Conservation (phyloP, 768 basidiomycete genomes). For the Mycena epipterygia region DNA sequence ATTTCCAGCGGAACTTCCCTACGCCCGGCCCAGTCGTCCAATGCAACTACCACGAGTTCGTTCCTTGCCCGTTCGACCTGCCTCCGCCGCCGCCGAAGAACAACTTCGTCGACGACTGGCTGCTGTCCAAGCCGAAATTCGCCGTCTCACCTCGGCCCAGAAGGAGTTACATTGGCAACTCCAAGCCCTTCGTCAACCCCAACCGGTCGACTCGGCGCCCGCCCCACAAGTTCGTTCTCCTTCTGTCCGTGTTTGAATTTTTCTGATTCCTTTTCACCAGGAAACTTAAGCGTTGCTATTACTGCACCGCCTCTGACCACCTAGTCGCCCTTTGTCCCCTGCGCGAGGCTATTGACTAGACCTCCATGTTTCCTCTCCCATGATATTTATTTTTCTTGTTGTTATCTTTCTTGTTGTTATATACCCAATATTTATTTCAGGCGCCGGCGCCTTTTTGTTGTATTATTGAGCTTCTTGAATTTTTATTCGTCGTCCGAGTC, state of each 20-base stretch:
- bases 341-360: background rate
- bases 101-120: background rate
- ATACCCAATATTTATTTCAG: background rate
- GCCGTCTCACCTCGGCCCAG: background rate
- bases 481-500: background rate
- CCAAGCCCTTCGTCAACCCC: background rate
- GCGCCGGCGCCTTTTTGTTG: too few relatives aligned
- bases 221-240: background rate
- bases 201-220: background rate
- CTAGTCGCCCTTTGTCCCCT: background rate
- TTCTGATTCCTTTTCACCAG: background rate
- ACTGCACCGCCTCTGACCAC: background rate
- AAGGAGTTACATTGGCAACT: slow-evolving; percentile 3
- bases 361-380: background rate
- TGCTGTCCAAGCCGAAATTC: slow-evolving; percentile 1
- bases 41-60: background rate
- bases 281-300: background rate
- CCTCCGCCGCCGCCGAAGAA: background rate
- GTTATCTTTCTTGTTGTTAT: background rate
- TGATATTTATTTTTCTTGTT: background rate
- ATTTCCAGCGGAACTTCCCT: background rate
- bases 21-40: background rate
- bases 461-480: too few relatives aligned
- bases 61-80: background rate
- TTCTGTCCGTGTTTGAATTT: background rate